These are phyloP conservation scores for Astraeus odoratus DNA, from an alignment of 768 basidiomycete species.

Conservation along the genomic window DNA sequence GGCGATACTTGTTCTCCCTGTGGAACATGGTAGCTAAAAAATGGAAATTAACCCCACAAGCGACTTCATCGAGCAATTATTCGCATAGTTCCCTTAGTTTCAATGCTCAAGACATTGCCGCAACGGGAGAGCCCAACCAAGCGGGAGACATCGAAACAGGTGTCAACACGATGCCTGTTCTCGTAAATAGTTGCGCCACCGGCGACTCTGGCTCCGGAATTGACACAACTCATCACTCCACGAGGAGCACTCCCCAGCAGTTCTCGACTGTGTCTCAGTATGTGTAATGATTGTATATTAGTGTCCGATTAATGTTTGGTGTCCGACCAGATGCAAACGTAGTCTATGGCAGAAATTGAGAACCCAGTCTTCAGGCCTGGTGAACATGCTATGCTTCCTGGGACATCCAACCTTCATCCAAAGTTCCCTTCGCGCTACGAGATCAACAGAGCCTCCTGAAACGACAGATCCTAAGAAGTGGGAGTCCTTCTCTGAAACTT, in stretches of 20 bases:
- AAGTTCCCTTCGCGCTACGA: background rate
- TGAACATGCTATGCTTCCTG: background rate
- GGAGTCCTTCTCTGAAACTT: background rate
- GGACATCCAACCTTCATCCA: background rate
- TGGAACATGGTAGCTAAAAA: background rate
- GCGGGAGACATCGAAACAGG: too few species aligned
- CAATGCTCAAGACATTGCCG: background rate
- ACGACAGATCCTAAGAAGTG: background rate
- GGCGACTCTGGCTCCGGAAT: too few species aligned
- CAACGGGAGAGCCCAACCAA: too few species aligned
- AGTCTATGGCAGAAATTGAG: background rate
- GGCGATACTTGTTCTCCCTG: background rate
- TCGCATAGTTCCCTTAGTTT: background rate
- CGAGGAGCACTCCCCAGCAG: too few species aligned
- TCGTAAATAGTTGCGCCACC: too few species aligned
- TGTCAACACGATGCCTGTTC: too few species aligned
- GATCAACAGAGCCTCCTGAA: too few species aligned
- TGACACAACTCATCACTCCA: too few species aligned
- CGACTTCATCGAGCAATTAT: background rate
- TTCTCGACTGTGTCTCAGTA: too few species aligned
- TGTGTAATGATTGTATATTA: too few species aligned
- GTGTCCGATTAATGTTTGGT: background rate
- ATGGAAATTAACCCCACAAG: background rate
- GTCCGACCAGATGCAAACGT: background rate
- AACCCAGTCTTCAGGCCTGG: too few species aligned